Percentiles rank a stretch among this genome's conserved stretches.
Conservation (phyloP, 179 eudicot species). For the Silene coronaria region DNA sequence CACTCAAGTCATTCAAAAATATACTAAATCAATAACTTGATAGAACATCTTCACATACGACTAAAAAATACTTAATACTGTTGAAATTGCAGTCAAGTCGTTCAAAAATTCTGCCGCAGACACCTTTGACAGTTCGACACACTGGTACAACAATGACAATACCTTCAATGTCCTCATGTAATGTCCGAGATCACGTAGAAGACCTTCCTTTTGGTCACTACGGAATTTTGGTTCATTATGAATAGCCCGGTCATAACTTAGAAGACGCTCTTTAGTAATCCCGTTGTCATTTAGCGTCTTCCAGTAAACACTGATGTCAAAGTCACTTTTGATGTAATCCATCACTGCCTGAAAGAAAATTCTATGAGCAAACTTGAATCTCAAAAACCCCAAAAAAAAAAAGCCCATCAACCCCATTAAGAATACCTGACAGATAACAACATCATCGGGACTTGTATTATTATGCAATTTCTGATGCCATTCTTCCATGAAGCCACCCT, state of each 20-base stretch:
- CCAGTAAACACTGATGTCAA: conserved; percentile 87
- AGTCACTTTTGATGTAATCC: conserved; percentile 75
- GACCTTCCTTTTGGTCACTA: conserved; percentile 88
- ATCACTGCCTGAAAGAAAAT: conserved; percentile 65
- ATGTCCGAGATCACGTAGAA: conserved; percentile 86
- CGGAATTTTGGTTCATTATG: conserved; percentile 82
- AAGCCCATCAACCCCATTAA: conserved; percentile 10
- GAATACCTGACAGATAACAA: conserved; percentile 85
- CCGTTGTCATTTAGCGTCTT: conserved; percentile 86
- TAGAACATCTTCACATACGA: not conserved
- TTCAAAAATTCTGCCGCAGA: not conserved
- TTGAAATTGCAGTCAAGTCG: not conserved
- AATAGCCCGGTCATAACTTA: conserved; percentile 96
- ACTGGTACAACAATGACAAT: conserved; percentile 12
- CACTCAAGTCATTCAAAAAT: too few relatives aligned
- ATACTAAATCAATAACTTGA: not conserved
- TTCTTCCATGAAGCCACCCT: conserved; percentile 98
- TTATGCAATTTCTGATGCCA: conserved; percentile 99
- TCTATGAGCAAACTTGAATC: conserved; percentile 10
- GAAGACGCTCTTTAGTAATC: conserved; percentile 92
- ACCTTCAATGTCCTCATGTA: conserved; percentile 98
- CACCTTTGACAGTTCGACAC: not conserved
- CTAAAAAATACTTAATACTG: not conserved
- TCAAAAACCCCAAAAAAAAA: conserved; percentile 11
- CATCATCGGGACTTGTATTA: conserved; percentile 98